Conservation (phyloP, 73 alveolate species). For the Paramecium sonneborni region DNA sequence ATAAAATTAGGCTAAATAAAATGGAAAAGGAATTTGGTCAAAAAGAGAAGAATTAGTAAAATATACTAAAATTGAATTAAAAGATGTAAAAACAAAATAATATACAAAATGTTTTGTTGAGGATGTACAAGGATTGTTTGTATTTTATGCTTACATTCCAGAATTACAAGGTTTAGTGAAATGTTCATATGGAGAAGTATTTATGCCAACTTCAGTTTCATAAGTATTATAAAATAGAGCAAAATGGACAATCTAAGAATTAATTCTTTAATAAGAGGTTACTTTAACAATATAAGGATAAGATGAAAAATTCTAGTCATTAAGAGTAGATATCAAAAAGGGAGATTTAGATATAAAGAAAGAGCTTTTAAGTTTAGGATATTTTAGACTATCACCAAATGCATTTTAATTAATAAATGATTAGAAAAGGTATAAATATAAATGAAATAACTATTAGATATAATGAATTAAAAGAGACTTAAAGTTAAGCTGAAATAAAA, state of each 20-base stretch:
- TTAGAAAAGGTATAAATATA: neutral
- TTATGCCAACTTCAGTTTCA: constrained; percentile 41
- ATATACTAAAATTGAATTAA: constrained; percentile 9
- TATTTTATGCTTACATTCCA: constrained; percentile 38
- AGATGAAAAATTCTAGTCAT: constrained; percentile 45
- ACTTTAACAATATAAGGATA: neutral
- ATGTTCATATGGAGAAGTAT: constrained; percentile 52
- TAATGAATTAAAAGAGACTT: constrained; percentile 69
- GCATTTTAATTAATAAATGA: neutral
- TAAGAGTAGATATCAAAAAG: constrained; percentile 6
- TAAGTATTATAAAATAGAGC: constrained; percentile 4
- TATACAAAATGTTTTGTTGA: constrained; percentile 15
- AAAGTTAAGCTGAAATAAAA: constrained; percentile 71
- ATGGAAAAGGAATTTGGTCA: constrained; percentile 34
- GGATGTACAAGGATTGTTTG: constrained; percentile 41
- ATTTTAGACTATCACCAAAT: constrained; percentile 39
- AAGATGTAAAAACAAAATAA: neutral
- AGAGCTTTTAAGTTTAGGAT: constrained; percentile 42
- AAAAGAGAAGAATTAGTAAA: neutral
- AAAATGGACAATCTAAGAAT: constrained; percentile 38
- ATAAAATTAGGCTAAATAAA: neutral
- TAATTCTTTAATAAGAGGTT: constrained; percentile 36
- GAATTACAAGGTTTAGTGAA: constrained; percentile 22
- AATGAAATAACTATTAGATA: neutral
- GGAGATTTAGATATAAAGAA: constrained; percentile 34